These are phyloP conservation scores for Phlyctochytrium arcticum DNA, from an alignment of 192 early-diverging fungal genomes.

Conservation along the genomic window DNA sequence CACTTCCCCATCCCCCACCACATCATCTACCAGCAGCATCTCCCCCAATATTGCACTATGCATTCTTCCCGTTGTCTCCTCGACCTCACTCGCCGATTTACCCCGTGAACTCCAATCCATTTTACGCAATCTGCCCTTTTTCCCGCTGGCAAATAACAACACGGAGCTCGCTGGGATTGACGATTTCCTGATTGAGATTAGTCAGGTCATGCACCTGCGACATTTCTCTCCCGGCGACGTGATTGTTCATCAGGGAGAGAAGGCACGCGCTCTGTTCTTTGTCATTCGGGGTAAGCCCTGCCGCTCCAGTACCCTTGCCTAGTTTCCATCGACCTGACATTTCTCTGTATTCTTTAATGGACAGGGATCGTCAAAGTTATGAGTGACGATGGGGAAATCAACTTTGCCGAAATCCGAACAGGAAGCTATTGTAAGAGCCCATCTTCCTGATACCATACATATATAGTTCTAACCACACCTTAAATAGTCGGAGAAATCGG, in stretches of 20 bases:
- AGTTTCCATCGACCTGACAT: not conserved
- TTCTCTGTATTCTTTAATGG: not conserved
- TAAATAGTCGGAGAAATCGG: conserved; percentile 53
- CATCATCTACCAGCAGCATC: too few relatives aligned
- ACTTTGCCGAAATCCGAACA: conserved; percentile 37
- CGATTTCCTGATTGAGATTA: conserved; percentile 28
- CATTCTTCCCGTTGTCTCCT: not conserved
- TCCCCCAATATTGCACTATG: too few relatives aligned
- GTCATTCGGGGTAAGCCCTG: conserved; percentile 42
- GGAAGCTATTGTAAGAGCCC: conserved; percentile 41
- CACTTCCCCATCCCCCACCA: not conserved
- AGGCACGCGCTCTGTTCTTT: conserved; percentile 69
- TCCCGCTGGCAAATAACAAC: not conserved
- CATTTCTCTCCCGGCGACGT: conserved; percentile 50
- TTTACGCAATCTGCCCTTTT: conserved; percentile 21
- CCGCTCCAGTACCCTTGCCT: not conserved
- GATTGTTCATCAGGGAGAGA: conserved; percentile 61
- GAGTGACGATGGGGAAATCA: conserved; percentile 48
- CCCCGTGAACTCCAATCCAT: conserved; percentile 23
- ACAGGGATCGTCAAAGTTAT: conserved; percentile 61
- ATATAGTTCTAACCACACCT: not conserved
- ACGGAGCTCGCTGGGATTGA: not conserved
- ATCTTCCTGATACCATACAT: not conserved
- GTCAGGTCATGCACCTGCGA: conserved; percentile 33
- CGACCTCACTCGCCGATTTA: conserved; percentile 15